Evolutionary conservation across 2,329 filamentous ascomycete genomes (phyloP).

Genomic region (Epichloe sp.): DNA sequence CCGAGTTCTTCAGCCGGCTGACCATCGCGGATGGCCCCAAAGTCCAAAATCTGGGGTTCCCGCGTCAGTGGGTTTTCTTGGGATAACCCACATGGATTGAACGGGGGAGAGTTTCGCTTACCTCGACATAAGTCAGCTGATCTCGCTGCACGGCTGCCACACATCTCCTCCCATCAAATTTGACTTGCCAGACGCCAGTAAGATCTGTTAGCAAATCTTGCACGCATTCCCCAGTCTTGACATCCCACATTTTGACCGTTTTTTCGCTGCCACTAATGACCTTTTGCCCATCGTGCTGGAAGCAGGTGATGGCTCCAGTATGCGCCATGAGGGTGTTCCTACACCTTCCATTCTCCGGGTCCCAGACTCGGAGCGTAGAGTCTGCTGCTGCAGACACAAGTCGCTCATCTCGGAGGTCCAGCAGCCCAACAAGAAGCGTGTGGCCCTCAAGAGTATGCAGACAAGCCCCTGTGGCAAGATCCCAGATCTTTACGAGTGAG

Average conservation of each 20-base stretch:
- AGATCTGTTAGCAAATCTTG: slow-evolving; percentile 87
- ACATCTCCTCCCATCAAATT: slow-evolving; percentile 89
- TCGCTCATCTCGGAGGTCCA: slow-evolving; percentile 79
- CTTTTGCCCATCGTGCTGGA: slow-evolving; percentile 93
- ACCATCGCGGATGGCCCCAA: slow-evolving; percentile 85
- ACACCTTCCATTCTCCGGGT: slow-evolving; percentile 83
- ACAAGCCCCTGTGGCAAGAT: slow-evolving; percentile 71
- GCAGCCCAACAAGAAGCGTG: slow-evolving; percentile 75
- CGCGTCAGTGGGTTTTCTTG: not conserved
- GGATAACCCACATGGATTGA: too few relatives aligned
- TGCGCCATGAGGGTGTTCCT: slow-evolving; percentile 84
- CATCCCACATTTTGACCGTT: slow-evolving; percentile 98
- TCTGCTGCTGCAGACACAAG: slow-evolving; percentile 93
- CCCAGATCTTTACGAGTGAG: slow-evolving; percentile 96
- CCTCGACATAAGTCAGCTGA: slow-evolving; percentile 88
- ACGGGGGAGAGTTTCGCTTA: slow-evolving; percentile 29
- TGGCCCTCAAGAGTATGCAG: slow-evolving; percentile 89
- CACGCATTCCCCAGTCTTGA: slow-evolving; percentile 80
- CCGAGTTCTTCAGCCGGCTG: slow-evolving; percentile 65
- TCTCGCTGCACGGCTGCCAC: slow-evolving; percentile 94
- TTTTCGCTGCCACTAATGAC: slow-evolving; percentile 93
- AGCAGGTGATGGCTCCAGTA: slow-evolving; percentile 95
- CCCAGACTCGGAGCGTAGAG: slow-evolving; percentile 91
- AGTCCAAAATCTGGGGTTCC: slow-evolving; percentile 70
- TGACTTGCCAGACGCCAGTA: slow-evolving; percentile 97